Evolutionary conservation across 108 stramenopile genomes (phyloP).

Genomic region (Asterionellopsis glacialis): DNA sequence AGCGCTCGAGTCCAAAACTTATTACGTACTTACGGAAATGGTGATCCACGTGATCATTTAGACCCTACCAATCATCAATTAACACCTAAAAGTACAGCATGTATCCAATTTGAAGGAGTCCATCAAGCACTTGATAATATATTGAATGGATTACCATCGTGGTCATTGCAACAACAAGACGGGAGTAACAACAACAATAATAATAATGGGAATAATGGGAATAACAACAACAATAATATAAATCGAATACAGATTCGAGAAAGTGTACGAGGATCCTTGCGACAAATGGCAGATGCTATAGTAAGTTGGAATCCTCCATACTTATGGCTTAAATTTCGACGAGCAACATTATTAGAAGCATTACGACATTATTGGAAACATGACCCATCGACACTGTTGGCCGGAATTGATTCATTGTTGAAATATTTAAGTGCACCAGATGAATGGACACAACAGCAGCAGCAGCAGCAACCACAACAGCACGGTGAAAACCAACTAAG

Average conservation of each 20-base stretch:
- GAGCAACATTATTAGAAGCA: conserved; percentile 60
- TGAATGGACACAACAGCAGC: conserved; percentile 37
- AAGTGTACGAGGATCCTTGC: conserved; percentile 43
- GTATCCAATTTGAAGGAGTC: conserved; percentile 68
- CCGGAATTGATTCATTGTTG: conserved; percentile 69
- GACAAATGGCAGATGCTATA: conserved; percentile 55
- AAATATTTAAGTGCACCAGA: conserved; percentile 54
- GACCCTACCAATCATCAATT: conserved; percentile 62
- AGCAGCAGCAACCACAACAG: not conserved
- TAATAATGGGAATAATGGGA: conserved; percentile 20
- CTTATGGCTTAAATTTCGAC: conserved; percentile 74
- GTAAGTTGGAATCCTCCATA: conserved; percentile 76
- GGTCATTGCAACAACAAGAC: conserved; percentile 45
- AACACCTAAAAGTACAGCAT: conserved; percentile 59
- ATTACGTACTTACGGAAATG: conserved; percentile 55
- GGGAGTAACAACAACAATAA: conserved; percentile 2
- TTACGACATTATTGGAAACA: conserved; percentile 77
- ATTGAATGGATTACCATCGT: conserved; percentile 63
- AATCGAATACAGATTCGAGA: conserved; percentile 32
- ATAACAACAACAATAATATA: conserved; percentile 14
- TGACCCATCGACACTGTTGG: conserved; percentile 71
- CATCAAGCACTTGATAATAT: conserved; percentile 75
- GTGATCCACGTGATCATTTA: conserved; percentile 61
- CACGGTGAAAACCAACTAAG: conserved; percentile 25
- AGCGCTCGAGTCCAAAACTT: conserved; percentile 38